Percentiles rank a stretch among this genome's conserved stretches.
Evolutionary conservation across 106 monocot genomes (phyloP).

Genomic region (Vanilla planifolia): DNA sequence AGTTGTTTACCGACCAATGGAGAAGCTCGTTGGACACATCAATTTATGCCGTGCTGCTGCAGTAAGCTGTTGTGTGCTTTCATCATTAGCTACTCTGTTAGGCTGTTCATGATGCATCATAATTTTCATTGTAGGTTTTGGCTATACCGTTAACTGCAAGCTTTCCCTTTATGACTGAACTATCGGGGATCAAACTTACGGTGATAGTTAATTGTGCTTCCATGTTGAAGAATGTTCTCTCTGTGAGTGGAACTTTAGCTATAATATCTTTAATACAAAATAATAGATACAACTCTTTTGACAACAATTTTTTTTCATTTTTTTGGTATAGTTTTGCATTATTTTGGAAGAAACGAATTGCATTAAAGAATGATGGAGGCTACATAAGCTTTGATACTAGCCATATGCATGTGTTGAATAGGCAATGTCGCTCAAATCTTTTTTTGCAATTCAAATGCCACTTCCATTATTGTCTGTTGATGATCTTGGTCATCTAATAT

Average conservation of each 20-base stretch:
- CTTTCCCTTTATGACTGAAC: slow-evolving; percentile 56
- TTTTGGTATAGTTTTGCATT: no score
- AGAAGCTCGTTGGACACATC: slow-evolving; percentile 41
- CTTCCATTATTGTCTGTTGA: no score
- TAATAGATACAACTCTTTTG: no score
- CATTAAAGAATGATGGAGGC: no score
- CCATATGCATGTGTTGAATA: no score
- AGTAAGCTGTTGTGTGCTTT: slow-evolving; percentile 24
- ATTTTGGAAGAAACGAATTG: no score
- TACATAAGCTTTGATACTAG: no score
- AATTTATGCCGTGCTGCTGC: slow-evolving; percentile 33
- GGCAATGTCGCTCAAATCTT: no score
- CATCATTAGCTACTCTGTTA: background rate
- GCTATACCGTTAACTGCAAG: slow-evolving; percentile 46
- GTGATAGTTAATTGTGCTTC: slow-evolving; percentile 61
- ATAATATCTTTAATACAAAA: slow-evolving; percentile 1
- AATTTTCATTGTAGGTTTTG: slow-evolving; percentile 38
- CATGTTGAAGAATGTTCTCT: slow-evolving; percentile 53
- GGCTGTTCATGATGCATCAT: background rate
- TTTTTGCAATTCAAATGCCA: no score
- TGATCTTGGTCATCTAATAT: no score
- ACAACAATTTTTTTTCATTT: no score
- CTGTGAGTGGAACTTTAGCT: slow-evolving; percentile 40
- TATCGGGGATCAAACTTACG: slow-evolving; percentile 46
- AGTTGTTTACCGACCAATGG: slow-evolving; percentile 33